A percentile compares a stretch with the other conserved stretches of the same genome.
phyloP scores from a whole-genome alignment of 768 basidiomycete genomes.

The Amylocystis lapponica region DNA sequence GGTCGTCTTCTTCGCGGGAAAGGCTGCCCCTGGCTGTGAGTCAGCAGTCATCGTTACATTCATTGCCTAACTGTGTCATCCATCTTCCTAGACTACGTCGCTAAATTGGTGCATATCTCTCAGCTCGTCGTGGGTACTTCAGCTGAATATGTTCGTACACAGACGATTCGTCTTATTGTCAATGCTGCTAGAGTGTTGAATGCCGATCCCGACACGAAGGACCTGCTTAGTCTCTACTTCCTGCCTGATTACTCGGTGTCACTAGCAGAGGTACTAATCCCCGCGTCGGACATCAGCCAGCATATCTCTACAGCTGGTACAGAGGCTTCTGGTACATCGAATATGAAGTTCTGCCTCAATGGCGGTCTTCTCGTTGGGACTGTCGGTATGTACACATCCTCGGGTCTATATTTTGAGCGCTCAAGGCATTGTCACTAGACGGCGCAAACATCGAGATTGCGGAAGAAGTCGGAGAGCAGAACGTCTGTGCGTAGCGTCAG shows the following conservation, averaged over 20 bases:
- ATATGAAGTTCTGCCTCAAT: slow-evolving; percentile 89
- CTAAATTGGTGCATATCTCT: slow-evolving; percentile 60
- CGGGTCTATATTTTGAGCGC: neutral
- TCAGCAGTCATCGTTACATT: slow-evolving; percentile 3
- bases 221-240: slow-evolving; percentile 87
- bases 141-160: neutral
- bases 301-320: slow-evolving; percentile 98
- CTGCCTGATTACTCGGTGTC: slow-evolving; percentile 93
- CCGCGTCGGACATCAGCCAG: slow-evolving; percentile 91
- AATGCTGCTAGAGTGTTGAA: slow-evolving; percentile 81
- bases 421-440: slow-evolving; percentile 36
- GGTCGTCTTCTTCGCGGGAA: slow-evolving; percentile 96
- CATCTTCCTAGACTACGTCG: slow-evolving; percentile 64
- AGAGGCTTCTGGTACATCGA: slow-evolving; percentile 77
- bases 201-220: slow-evolving; percentile 81
- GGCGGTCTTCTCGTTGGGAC: slow-evolving; percentile 87
- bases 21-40: slow-evolving; percentile 90
- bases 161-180: slow-evolving; percentile 92
- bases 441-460: slow-evolving; percentile 97
- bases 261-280: slow-evolving; percentile 77
- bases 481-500: slow-evolving; percentile 69
- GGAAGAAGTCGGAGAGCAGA: slow-evolving; percentile 88
- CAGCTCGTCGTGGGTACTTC: neutral
- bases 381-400: slow-evolving; percentile 35
- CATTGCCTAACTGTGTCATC: slow-evolving; percentile 7